Evolutionary conservation across 2,329 filamentous ascomycete species (phyloP).

Genomic region (Paecilomyces dactylethromorphus): DNA sequence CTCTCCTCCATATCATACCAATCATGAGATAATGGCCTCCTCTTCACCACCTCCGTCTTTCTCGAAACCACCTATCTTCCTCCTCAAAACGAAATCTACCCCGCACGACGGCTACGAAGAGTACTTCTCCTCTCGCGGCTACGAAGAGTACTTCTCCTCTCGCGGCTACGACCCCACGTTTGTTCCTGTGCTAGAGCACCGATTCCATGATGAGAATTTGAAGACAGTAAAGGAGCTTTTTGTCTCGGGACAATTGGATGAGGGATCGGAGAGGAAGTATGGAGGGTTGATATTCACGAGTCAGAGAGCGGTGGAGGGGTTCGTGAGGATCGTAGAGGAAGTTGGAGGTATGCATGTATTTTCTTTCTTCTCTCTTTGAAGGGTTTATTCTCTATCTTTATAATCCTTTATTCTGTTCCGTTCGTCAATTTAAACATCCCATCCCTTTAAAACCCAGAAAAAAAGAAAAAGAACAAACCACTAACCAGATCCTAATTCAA

Average conservation of each 20-base stretch:
- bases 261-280: slow-evolving; percentile 20
- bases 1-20: neutral
- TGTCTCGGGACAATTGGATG: slow-evolving; percentile 19
- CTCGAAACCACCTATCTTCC: slow-evolving; percentile 30
- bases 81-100: slow-evolving; percentile 43
- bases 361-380: neutral
- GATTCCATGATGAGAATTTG: slow-evolving; percentile 31
- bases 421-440: neutral
- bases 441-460: neutral
- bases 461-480: neutral
- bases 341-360: slow-evolving; percentile 18
- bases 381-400: too few relatives aligned
- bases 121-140: slow-evolving; percentile 31
- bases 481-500: too few relatives aligned
- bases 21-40: neutral
- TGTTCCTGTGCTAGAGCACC: slow-evolving; percentile 42
- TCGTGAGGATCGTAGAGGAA: slow-evolving; percentile 29
- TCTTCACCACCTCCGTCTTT: neutral
- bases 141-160: slow-evolving; percentile 35
- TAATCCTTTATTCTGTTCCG: neutral
- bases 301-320: slow-evolving; percentile 43
- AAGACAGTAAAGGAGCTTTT: slow-evolving; percentile 28
- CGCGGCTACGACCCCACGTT: slow-evolving; percentile 31
- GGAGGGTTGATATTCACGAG: slow-evolving; percentile 46
- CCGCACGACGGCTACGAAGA: slow-evolving; percentile 41